Base-by-base conservation (phyloP, 345 rosid genomes). In the Atalantia buxifolia region DNA sequence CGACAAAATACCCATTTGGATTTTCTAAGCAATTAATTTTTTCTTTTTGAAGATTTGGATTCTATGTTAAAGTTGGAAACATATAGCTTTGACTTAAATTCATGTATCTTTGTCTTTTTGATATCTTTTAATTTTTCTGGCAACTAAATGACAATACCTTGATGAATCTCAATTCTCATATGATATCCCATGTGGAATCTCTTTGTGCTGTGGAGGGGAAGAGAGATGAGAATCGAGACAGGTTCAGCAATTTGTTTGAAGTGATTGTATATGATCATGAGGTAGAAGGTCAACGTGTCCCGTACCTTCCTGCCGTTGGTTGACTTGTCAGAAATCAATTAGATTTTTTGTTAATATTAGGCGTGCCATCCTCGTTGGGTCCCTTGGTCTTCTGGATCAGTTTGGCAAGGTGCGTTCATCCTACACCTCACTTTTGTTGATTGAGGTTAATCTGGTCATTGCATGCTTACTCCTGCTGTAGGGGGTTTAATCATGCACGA, bases 271-370 rank as follows among this genome's bases (percentile, higher is more conserved):
- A 53, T 53, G 57, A 53, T 53, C 18, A 71, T 66, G 81, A 76
- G 76, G 69, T 31, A 36, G n/a, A 27, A 81, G 31, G 89, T 87
- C 89, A 87, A 87, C 84, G 83, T 5, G 78, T 65, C 81, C 82
- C 65, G 74, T 71, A 80, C 75, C 78, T 55, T 76, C 50, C 40
- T 40, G 79, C 79, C 67, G 55, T 72, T 73, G 80, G 82, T 84
- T 84, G 89, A 84, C 87, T 71, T 84, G 84, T 76, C 84, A 64
- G 84, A 31, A 61, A 72, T 76, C 80, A 81, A 74, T 40, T 55
- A 42, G 13, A 59, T n/a, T 35, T 61, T 83, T 83, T 81, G 76
- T 74, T 66, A n/a, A 80, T 66, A 79, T 83, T 74, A 79, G 85
- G 78, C 77, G 4, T 73, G 76, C 35, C 66, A 61, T 45, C 28